A percentile compares a stretch with the other conserved stretches of the same genome.
phyloP scores from a whole-genome alignment of 2,329 filamentous ascomycete genomes.

The Arachnomyces sp. region DNA sequence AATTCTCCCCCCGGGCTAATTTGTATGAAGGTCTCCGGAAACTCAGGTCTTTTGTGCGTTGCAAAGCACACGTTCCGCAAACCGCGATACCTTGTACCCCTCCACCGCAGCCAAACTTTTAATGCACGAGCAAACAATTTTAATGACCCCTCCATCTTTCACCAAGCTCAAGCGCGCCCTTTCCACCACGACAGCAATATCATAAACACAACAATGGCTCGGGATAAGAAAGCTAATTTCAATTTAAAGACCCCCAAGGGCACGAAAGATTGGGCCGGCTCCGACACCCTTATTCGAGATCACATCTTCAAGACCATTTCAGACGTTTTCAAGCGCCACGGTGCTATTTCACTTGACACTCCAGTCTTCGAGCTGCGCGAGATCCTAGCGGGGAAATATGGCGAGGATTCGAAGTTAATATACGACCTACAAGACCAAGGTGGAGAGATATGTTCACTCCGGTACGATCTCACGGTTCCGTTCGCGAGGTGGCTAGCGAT shows the following conservation, averaged over 20 bases:
- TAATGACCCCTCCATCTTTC: background rate
- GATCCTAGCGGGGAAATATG: constrained; percentile 82
- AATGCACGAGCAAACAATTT: background rate
- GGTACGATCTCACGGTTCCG: constrained; percentile 82
- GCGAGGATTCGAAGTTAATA: constrained; percentile 86
- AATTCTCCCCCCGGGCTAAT: constrained; percentile 5
- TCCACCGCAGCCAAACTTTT: background rate
- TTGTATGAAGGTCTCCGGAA: constrained; percentile 24
- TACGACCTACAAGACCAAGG: constrained; percentile 84
- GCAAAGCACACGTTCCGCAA: constrained; percentile 23
- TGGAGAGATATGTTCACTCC: constrained; percentile 73
- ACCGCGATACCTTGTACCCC: constrained; percentile 3
- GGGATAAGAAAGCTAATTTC: constrained; percentile 42
- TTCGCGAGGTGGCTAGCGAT: constrained; percentile 90
- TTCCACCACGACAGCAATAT: constrained; percentile 1
- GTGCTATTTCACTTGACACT: constrained; percentile 70
- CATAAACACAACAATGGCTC: constrained; percentile 5
- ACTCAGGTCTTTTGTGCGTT: constrained; percentile 18
- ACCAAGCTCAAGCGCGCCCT: constrained; percentile 1
- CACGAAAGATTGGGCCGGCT: constrained; percentile 76
- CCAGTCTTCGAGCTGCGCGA: constrained; percentile 80
- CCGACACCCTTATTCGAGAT: constrained; percentile 71
- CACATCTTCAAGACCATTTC: constrained; percentile 70
- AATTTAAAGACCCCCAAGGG: constrained; percentile 85
- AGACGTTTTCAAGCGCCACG: constrained; percentile 74